phyloP scores from a whole-genome alignment of 306 rosid genomes.

The Glycine tomentella region DNA sequence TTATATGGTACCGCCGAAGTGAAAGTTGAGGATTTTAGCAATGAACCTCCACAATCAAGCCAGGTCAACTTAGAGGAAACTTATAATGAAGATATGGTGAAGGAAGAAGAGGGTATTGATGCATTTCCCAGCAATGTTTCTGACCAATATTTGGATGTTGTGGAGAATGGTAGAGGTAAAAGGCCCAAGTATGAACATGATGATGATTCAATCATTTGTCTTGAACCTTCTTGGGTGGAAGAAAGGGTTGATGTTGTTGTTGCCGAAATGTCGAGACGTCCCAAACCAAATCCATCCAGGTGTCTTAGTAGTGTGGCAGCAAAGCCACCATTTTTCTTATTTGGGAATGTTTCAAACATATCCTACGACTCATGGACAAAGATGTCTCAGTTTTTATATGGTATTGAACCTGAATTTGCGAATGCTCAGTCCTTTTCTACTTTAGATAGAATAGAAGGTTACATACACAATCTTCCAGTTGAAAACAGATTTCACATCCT shows the following conservation, averaged over 20 bases:
- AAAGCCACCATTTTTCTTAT: slow-evolving; percentile 83
- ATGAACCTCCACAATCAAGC: slow-evolving; percentile 53
- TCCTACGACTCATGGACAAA: slow-evolving; percentile 74
- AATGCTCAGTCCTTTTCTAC: slow-evolving; percentile 75
- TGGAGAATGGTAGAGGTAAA: slow-evolving; percentile 59
- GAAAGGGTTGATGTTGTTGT: slow-evolving; percentile 58
- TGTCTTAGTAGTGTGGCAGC: slow-evolving; percentile 53
- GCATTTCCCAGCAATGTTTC: slow-evolving; percentile 46
- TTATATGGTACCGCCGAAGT: slow-evolving; percentile 51
- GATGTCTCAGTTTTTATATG: slow-evolving; percentile 77
- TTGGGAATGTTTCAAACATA: slow-evolving; percentile 65
- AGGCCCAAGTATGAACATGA: slow-evolving; percentile 69
- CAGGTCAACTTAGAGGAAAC: slow-evolving; percentile 48
- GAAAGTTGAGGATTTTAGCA: slow-evolving; percentile 57
- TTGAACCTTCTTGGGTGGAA: slow-evolving; percentile 62
- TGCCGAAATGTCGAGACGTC: slow-evolving; percentile 47
- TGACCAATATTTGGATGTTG: slow-evolving; percentile 12
- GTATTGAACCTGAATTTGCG: slow-evolving; percentile 78
- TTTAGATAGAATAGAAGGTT: slow-evolving; percentile 80
- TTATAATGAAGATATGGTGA: slow-evolving; percentile 64
- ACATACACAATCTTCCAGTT: slow-evolving; percentile 87
- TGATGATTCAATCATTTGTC: slow-evolving; percentile 51
- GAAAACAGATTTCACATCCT: slow-evolving; percentile 70
- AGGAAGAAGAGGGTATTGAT: slow-evolving; percentile 64
- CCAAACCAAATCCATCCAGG: slow-evolving; percentile 56